Conservation (phyloP, 1,139 yeast genomes). For the Yamadazyma diospyri region DNA sequence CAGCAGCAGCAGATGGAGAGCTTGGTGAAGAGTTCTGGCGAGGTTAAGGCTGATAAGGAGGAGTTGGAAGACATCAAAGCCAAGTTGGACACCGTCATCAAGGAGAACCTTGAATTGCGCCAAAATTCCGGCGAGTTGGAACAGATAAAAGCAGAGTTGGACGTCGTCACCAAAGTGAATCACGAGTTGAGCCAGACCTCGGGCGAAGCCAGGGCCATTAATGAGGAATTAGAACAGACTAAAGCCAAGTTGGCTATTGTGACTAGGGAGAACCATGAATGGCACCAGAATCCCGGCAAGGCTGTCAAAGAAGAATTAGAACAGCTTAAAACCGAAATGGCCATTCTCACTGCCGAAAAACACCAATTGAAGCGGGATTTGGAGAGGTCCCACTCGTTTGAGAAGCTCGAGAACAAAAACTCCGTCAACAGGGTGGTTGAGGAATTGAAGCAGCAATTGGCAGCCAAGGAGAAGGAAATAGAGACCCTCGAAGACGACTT, state of each 20-base stretch:
- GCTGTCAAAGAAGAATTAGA: constrained; percentile 8
- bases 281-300: constrained; percentile 1
- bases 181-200: constrained; percentile 15
- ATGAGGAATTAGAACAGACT: constrained; percentile 6
- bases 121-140: constrained; percentile 12
- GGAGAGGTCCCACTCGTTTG: constrained; percentile 13
- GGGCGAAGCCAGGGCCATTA: neutral
- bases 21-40: no score
- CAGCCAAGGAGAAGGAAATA: constrained; percentile 11
- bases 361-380: constrained; percentile 12
- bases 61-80: no score
- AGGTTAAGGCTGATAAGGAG: no score
- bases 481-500: constrained; percentile 8
- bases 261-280: constrained; percentile 11
- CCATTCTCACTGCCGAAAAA: constrained; percentile 11
- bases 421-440: constrained; percentile 15
- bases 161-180: no score
- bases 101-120: no score
- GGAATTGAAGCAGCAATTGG: constrained; percentile 23
- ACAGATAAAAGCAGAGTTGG: no score
- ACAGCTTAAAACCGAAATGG: constrained; percentile 5
- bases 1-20: constrained; percentile 12
- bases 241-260: constrained; percentile 6
- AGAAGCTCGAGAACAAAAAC: constrained; percentile 16
- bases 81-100: no score